phyloP scores from a whole-genome alignment of 345 rosid genomes.

The Atalantia buxifolia region DNA sequence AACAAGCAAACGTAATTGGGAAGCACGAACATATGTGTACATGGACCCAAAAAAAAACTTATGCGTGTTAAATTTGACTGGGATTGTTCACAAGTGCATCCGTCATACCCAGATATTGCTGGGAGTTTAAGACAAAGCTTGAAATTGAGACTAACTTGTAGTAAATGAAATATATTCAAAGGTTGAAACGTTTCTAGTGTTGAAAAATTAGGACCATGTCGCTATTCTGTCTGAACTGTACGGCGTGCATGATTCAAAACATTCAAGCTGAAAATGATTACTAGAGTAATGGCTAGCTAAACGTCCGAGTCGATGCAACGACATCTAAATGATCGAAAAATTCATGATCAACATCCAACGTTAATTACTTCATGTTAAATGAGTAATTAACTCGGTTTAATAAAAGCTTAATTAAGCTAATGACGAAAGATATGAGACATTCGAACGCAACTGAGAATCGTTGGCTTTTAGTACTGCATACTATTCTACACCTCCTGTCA shows the following conservation, averaged over 20 bases:
- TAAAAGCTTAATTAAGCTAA: neutral
- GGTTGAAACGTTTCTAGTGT: neutral
- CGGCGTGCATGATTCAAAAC: neutral
- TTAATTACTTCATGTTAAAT: neutral
- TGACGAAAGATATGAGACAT: neutral
- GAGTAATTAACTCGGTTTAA: neutral
- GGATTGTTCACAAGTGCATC: conserved; percentile 1
- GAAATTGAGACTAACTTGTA: neutral
- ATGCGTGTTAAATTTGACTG: conserved; percentile 3
- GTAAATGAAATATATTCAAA: conserved; percentile 10
- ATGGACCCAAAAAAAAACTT: neutral
- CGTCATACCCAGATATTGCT: conserved; percentile 8
- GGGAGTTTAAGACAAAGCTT: conserved; percentile 13
- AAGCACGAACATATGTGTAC: neutral
- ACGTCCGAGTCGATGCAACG: neutral
- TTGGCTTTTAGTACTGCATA: neutral
- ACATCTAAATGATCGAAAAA: neutral
- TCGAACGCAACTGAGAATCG: neutral
- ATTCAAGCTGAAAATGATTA: neutral
- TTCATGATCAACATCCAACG: neutral
- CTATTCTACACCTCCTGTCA: neutral
- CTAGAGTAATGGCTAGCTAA: too few species aligned
- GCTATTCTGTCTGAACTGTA: neutral
- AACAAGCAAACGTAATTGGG: conserved; percentile 3
- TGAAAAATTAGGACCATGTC: conserved; percentile 6